Base-by-base conservation (phyloP, 352 stramenopile genomes). In the Pythium rhizo-oryzae region DNA sequence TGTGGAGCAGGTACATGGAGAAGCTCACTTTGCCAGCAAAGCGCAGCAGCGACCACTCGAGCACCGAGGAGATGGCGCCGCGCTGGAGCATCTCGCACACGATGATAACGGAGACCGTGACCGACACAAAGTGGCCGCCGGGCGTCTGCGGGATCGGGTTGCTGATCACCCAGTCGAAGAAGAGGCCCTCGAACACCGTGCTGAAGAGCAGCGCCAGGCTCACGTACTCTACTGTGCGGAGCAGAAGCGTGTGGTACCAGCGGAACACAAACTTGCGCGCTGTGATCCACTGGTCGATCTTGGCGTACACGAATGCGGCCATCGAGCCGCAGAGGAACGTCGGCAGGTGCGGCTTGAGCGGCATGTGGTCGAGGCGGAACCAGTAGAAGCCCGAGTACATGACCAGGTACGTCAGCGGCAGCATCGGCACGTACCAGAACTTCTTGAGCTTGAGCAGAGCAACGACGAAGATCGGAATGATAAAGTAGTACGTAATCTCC, bases 1-100 rank as follows among this genome's bases (percentile, higher is more conserved):
- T 84, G 65, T 80, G 76, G 2, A 83, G 65, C 65, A 83, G 39
- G 61, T 83, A 83, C 37, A 79, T 62, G 4, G 76, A 83, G 46
- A 77, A 83, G 56, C 73, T 80, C 44, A 83, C 59, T 39, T 83
- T 80, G 62, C 76, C 73, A 18, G 62, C 68, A 52, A 60, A 75
- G 2, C 70, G 67, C 18, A 80, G 46, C 54, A 75, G 30, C 46
- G 57, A 74, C 73, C 70, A 83, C 53, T 83, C 76, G 28, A 80
- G 65, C 5, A 70, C 19, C 37, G 37, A 43, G 37, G 28, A 0
- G 58, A 65, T 18, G 76, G 49, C 15, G 80, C n/a, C 7, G 62
- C 12, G 4, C 65, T 70, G 15, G 73, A 80, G 52, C 73, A 83
- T 74, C 53, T 83, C 76, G 37, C 74, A 52, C 30, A 83, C 65